These are phyloP conservation scores for Aspergillus heteromorphus DNA, from an alignment of 495 filamentous ascomycete genomes.

Conservation along the genomic window DNA sequence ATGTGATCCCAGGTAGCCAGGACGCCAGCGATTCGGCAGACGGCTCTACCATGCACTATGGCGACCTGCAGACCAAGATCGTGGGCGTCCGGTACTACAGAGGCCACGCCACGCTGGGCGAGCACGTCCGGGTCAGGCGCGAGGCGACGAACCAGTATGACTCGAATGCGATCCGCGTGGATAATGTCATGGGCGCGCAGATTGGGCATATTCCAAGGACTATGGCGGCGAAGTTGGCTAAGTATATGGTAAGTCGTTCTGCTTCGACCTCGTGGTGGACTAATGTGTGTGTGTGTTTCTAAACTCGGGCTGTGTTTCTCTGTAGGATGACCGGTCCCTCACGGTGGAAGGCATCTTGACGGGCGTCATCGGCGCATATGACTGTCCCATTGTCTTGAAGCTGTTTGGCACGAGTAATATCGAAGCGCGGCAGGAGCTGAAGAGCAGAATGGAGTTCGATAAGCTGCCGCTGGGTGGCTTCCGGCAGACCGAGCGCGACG, in stretches of 20 bases:
- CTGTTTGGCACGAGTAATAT: conserved; percentile 63
- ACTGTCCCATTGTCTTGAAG: conserved; percentile 64
- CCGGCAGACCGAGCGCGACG: conserved; percentile 30
- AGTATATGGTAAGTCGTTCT: conserved; percentile 53
- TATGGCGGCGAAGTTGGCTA: conserved; percentile 64
- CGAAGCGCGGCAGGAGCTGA: conserved; percentile 43
- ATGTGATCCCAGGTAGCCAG: conserved; percentile 30
- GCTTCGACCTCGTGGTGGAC: too few species aligned
- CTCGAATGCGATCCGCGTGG: conserved; percentile 69
- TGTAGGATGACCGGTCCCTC: conserved; percentile 46
- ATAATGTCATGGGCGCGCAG: conserved; percentile 73
- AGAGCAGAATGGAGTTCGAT: conserved; percentile 56
- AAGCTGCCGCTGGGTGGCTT: conserved; percentile 47
- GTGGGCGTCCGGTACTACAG: conserved; percentile 78
- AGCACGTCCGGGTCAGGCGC: conserved; percentile 62
- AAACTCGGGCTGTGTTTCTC: not conserved
- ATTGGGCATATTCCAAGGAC: conserved; percentile 73
- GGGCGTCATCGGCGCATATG: conserved; percentile 56
- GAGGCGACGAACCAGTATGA: conserved; percentile 74
- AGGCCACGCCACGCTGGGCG: conserved; percentile 64
- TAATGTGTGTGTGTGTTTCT: not conserved
- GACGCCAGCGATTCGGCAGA: conserved; percentile 40
- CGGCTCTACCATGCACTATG: conserved; percentile 46
- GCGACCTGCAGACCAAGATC: conserved; percentile 54
- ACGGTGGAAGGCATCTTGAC: conserved; percentile 61